Conservation (phyloP, 306 rosid genomes). For the Dryas octopetala region DNA sequence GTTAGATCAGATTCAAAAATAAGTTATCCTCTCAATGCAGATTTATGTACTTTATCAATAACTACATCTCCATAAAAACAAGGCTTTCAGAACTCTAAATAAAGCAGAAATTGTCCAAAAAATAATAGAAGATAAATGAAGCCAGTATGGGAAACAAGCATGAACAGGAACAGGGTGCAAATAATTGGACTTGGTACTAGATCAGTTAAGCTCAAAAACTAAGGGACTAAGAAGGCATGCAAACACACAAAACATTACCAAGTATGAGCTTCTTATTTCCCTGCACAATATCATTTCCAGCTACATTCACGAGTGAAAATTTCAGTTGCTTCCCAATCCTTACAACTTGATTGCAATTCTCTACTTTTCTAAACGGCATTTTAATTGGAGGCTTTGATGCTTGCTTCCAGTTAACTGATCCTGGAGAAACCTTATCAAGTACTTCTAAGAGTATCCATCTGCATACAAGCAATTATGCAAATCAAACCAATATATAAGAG, state of each 20-base stretch:
- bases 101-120: neutral
- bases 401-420: slow-evolving; percentile 87
- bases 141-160: neutral
- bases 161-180: neutral
- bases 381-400: slow-evolving; percentile 93
- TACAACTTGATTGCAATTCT: slow-evolving; percentile 92
- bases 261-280: slow-evolving; percentile 98
- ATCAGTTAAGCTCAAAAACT: neutral
- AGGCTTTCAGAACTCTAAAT: neutral
- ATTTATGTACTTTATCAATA: neutral
- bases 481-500: slow-evolving; percentile 22
- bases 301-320: slow-evolving; percentile 87
- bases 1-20: neutral
- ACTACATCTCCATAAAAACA: neutral
- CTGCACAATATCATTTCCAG: slow-evolving; percentile 93
- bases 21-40: neutral
- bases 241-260: slow-evolving; percentile 46
- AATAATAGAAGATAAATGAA: neutral
- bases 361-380: slow-evolving; percentile 96
- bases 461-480: slow-evolving; percentile 21
- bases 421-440: slow-evolving; percentile 84
- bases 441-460: slow-evolving; percentile 94
- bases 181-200: neutral
- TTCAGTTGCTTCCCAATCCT: slow-evolving; percentile 67
- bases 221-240: neutral